Conservation (phyloP, 352 stramenopile genomes). For the Peronospora belbahrii region DNA sequence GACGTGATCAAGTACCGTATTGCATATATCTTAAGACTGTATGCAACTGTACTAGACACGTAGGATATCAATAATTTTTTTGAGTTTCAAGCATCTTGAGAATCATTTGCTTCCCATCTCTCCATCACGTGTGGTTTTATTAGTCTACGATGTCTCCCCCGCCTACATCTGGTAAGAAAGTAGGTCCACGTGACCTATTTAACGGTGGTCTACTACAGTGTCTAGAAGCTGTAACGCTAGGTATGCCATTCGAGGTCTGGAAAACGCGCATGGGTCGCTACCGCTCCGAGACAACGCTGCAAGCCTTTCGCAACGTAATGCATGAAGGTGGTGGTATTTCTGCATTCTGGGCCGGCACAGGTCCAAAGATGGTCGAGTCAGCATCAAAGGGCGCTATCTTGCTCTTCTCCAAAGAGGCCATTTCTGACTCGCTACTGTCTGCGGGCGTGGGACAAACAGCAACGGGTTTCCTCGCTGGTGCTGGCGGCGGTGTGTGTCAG, state of each 20-base stretch:
- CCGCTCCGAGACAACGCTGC: constrained; percentile 64
- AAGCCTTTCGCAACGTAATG: constrained; percentile 87
- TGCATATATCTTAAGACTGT: constrained; percentile 1
- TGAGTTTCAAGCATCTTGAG: too few species aligned
- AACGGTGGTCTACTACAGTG: constrained; percentile 83
- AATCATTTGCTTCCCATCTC: too few species aligned
- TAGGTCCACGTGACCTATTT: constrained; percentile 65
- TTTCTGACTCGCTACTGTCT: constrained; percentile 69
- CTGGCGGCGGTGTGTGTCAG: constrained; percentile 82
- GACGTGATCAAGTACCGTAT: constrained; percentile 1
- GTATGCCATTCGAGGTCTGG: constrained; percentile 91
- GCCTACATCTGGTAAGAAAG: constrained; percentile 68
- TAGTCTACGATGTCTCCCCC: constrained; percentile 34
- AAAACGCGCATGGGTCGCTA: constrained; percentile 90
- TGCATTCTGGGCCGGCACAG: constrained; percentile 85
- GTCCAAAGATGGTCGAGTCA: constrained; percentile 89
- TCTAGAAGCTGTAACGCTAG: constrained; percentile 82
- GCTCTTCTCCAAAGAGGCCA: constrained; percentile 86
- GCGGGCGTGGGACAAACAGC: constrained; percentile 52
- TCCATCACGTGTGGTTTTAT: too few species aligned
- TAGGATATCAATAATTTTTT: constrained; percentile 17
- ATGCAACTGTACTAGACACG: background rate
- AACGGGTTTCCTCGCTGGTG: constrained; percentile 78
- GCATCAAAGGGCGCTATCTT: constrained; percentile 86
- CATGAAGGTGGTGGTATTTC: constrained; percentile 66